Conservation (phyloP, 1,284 basidiomycete species). For the Trichosporon sp. region DNA sequence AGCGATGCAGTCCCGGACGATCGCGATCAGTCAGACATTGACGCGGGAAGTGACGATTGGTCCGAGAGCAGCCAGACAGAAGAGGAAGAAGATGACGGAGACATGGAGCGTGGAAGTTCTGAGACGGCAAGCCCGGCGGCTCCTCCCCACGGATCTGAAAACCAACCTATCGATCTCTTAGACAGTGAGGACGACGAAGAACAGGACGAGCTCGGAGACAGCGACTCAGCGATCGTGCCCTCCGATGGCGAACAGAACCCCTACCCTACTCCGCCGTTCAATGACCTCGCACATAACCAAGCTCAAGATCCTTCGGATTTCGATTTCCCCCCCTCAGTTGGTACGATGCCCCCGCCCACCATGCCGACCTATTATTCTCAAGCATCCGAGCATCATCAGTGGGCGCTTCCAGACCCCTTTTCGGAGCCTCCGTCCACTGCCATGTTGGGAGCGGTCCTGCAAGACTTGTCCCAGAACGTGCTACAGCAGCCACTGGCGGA, state of each 20-base stretch:
- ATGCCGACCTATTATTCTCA: background rate
- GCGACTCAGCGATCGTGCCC: background rate
- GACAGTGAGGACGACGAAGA: background rate
- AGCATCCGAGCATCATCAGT: background rate
- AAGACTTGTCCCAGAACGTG: background rate
- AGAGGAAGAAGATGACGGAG: slow-evolving; percentile 6
- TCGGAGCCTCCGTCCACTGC: background rate
- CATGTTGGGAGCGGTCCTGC: background rate
- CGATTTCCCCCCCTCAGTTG: background rate
- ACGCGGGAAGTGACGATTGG: background rate
- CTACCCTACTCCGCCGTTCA: background rate
- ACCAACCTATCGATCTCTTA: background rate
- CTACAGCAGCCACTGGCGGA: background rate
- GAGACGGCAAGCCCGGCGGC: background rate
- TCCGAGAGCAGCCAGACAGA: slow-evolving; percentile 9
- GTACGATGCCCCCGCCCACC: background rate
- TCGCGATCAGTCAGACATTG: background rate
- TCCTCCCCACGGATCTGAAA: background rate
- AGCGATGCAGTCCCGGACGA: background rate
- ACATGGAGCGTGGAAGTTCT: background rate
- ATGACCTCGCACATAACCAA: background rate
- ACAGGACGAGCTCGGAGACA: background rate
- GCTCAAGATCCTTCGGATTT: background rate
- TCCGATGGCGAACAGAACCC: background rate
- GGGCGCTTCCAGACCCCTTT: background rate